Evolutionary conservation across 495 filamentous ascomycete genomes (phyloP), one percentile per base, ranked within the genome.

Genomic region (Talaromyces trachyspermus): DNA sequence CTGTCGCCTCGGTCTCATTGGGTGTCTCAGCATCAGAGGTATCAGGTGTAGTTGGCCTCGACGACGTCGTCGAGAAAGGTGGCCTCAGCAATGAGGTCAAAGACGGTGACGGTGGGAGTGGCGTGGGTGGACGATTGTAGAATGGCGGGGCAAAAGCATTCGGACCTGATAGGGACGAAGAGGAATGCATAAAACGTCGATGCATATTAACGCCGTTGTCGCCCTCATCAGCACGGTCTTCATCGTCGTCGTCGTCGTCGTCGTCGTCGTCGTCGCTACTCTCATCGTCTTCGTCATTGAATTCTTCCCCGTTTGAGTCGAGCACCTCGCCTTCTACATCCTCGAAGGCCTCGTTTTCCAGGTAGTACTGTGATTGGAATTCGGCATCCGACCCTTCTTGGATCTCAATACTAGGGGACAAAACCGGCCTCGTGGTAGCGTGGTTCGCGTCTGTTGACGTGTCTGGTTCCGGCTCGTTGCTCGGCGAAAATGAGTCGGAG

Each of bases 1-100:
- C 78, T 26, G 77, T 80, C 9, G 77, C 72, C 54, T 81, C 78
- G 5, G 79, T 79, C 45, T 79, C 73, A 32, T 79, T 76, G 2
- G 76, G 70, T 1, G 76, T 76, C 52, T 92, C 90, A 43, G 87
- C 84, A 70, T 94, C 89, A 0, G 88, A 95, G 48, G 79, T 84
- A 60, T 95, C 89, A 5, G 92, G 91, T 0, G 92, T 97, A 0
- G 86, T 92, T 0, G 90, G 91, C 17, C 92, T 76, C 14, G 87
- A 91, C 7, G 91, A 88, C 5, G 75, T 76, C 1, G 78, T 73
- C 32, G 72, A 79, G 45, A 85, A 85, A 0, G 79, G 71, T 0
- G 84, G 84, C 14, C 91, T 83, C 4, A 97, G 79, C n/a, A 98
- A 78, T 1, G 88, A 95, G n/a, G 92, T 97, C 43, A 98, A 62